Conservation (phyloP, 192 early-diverging fungal genomes). For the Dissophora ornata region DNA sequence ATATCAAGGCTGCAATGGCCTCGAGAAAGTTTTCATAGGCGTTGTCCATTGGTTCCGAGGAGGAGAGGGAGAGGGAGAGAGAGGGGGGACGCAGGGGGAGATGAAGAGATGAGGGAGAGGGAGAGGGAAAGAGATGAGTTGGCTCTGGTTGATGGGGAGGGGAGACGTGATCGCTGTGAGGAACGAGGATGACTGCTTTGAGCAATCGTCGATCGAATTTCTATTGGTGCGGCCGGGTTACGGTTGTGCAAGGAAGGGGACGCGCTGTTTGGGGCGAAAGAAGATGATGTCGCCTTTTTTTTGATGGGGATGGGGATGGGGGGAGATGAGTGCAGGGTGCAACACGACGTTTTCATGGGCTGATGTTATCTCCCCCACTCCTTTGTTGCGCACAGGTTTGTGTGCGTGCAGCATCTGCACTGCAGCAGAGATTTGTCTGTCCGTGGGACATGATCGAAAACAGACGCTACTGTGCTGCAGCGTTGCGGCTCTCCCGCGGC, state of each 20-base stretch:
- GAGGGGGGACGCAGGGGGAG: neutral
- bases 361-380: conserved; percentile 1
- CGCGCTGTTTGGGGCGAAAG: too few species aligned
- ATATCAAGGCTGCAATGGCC: conserved; percentile 68
- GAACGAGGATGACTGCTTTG: conserved; percentile 1
- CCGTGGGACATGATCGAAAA: too few species aligned
- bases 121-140: neutral
- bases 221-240: neutral
- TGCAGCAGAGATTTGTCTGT: neutral
- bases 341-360: too few species aligned
- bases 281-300: too few species aligned
- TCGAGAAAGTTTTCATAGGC: conserved; percentile 73
- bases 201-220: neutral
- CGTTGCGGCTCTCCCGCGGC: too few species aligned
- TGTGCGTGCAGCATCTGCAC: neutral
- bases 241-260: too few species aligned
- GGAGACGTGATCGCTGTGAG: neutral
- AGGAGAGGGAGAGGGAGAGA: neutral
- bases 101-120: neutral
- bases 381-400: neutral
- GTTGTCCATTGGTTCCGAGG: conserved; percentile 27
- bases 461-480: too few species aligned
- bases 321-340: too few species aligned
- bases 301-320: too few species aligned
- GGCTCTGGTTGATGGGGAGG: neutral